Base-by-base conservation (phyloP, 2,329 filamentous ascomycete genomes). In the Colletotrichum truncatum region DNA sequence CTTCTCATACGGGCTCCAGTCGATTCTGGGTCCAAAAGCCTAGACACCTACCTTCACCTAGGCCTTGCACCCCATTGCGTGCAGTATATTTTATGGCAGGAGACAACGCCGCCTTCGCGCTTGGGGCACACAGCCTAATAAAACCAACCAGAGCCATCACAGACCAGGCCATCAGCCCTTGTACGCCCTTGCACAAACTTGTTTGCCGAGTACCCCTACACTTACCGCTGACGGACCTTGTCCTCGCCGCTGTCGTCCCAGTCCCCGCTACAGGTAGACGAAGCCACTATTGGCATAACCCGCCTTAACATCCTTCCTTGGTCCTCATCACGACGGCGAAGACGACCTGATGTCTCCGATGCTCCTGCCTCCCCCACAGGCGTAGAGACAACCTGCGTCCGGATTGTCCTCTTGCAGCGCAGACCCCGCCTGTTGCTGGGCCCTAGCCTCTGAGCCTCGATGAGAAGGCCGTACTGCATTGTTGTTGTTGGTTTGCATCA, bases 1-100 rank as follows among this genome's bases (percentile, higher is more conserved):
- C 49, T 66, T 66, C 63, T 66, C 63, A 38, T 66, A 63, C 58
- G 36, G 63, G 57, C 57, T 51, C 57, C 57, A 62, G 57, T 56
- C 43, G 34, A 54, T 45, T 54, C 59, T 34, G 32, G 49, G 28
- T 45, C 48, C 41, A 48, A n/a, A 30, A 38, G 46, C 46, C 53
- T 46, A 61, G 46, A 64, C 46, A 46, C 34, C 41, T 62, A 39
- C 38, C 25, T 53, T 14, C 48, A n/a, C n/a, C n/a, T n/a, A n/a
- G n/a, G n/a, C n/a, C 9, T 53, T 36, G 34, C 52, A 39, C 60
- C 23, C 16, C 23, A 45, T 51, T n/a, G 51, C 34, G 43, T n/a
- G n/a, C n/a, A 62, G 57, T 39, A 21, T 34, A 28, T 18, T 45
- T 34, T 34, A 28, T 38, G n/a, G n/a, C n/a, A n/a, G n/a, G n/a